phyloP scores from a whole-genome alignment of 768 basidiomycete genomes.

The Boletus subcaerulescens region DNA sequence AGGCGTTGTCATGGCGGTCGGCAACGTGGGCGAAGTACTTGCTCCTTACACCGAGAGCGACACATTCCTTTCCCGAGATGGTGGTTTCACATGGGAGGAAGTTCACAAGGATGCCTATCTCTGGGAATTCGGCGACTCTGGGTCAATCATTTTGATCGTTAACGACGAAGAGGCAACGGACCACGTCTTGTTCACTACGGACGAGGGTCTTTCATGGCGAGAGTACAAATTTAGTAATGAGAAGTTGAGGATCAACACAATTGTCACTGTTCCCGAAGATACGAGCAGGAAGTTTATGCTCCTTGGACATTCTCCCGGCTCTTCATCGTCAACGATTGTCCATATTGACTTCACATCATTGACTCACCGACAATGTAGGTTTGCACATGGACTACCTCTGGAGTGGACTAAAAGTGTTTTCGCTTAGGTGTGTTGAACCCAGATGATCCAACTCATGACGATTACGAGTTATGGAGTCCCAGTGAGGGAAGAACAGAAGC shows the following conservation, averaged over 20 bases:
- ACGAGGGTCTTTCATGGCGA: conserved; percentile 86
- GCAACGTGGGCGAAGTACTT: conserved; percentile 87
- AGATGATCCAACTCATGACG: conserved; percentile 77
- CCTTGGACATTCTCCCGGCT: conserved; percentile 58
- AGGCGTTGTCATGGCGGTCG: conserved; percentile 93
- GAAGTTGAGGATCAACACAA: conserved; percentile 66
- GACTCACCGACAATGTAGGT: conserved; percentile 73
- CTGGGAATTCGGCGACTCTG: conserved; percentile 98
- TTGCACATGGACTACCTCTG: not conserved
- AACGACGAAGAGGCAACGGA: conserved; percentile 96
- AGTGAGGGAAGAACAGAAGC: conserved; percentile 82
- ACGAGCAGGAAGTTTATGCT: conserved; percentile 90
- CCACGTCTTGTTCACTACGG: conserved; percentile 81
- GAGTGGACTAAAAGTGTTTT: not conserved
- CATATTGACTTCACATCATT: conserved; percentile 88
- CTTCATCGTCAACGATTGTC: conserved; percentile 49
- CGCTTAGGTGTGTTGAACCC: conserved; percentile 60
- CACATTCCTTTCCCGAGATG: conserved; percentile 95
- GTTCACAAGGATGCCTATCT: conserved; percentile 97
- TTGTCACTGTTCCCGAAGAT: conserved; percentile 88
- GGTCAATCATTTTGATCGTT: conserved; percentile 87
- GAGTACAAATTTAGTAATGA: conserved; percentile 80
- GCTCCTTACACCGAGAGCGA: conserved; percentile 83
- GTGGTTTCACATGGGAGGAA: conserved; percentile 97
- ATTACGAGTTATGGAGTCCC: conserved; percentile 97